Base-by-base conservation (phyloP, 495 filamentous ascomycete genomes). In the Hypomontagnella submonticulosa region DNA sequence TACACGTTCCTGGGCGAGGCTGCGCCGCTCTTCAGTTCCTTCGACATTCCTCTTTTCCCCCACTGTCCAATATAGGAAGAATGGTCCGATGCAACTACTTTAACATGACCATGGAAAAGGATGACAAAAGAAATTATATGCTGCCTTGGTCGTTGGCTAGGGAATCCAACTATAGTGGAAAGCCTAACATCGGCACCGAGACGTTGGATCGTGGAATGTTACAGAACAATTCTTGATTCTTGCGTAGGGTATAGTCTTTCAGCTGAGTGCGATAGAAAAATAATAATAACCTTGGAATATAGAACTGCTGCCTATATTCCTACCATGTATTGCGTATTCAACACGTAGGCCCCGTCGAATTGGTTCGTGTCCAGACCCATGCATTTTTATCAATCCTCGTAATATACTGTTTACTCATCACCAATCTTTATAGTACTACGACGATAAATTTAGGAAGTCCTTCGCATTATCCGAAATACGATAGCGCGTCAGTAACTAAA, bases 301-400 rank as follows among this genome's bases (percentile, higher is more conserved):
- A 50, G 38, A 59, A 41, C 18, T 63, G 58, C 56, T 63, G 66
- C 66, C 60, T 63, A 52, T 46, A 20, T 57, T 43, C 16, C 33
- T 40, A n/a, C n/a, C n/a, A n/a, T n/a, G n/a, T n/a, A 55, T 67
- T 67, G 57, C 63, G 63, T 44, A 33, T 67, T 61, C 44, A 10
- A 34, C 56, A 33, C 63, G 57, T 47, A 54, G 51, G 42, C 42
- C 56, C 33, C 18, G 4, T 46, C 40, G 23, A 48, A 32, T 47
- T 32, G 12, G 11, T 57, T 44, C 36, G 38, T 57, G 20, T 40
- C 30, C 32, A 37, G 27, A 50, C 15, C 44, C 37, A 11, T 51
- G 38, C 37, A 48, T 57, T 34, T 19, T 36, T 4, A 19, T 36
- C 16, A 11, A 27, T 13, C 19, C 15, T 23, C 19, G 32, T 49